Conservation (phyloP, 345 rosid genomes). For the Citrus australasica region DNA sequence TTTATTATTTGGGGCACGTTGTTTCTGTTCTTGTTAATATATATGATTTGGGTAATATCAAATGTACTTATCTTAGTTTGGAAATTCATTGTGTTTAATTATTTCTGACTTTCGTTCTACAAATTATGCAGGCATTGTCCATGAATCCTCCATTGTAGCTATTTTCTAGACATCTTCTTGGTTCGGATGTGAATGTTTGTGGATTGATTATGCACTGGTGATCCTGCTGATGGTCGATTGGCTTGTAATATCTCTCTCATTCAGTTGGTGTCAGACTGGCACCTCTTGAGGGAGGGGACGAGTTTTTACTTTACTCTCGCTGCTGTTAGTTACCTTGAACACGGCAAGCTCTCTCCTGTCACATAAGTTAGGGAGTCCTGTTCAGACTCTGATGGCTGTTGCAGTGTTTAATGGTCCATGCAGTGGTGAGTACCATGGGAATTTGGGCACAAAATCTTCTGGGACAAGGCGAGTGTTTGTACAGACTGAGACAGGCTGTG, state of each 20-base stretch:
- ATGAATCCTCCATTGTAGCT: conserved; percentile 4
- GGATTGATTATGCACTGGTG: not conserved
- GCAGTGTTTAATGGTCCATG: conserved; percentile 42
- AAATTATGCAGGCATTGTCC: not conserved
- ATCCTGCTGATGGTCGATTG: conserved; percentile 21
- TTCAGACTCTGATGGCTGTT: conserved; percentile 56
- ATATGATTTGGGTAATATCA: not conserved
- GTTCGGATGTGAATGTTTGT: not conserved
- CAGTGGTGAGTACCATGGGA: conserved; percentile 38
- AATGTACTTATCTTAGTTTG: not conserved
- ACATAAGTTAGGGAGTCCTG: conserved; percentile 37
- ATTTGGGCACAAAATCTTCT: conserved; percentile 31
- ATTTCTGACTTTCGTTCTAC: not conserved
- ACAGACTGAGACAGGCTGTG: conserved; percentile 65
- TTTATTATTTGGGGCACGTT: not conserved
- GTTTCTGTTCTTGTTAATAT: not conserved
- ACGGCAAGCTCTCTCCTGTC: conserved; percentile 20
- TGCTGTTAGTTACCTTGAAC: not conserved
- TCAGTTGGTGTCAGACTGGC: conserved; percentile 18
- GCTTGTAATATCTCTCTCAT: not conserved
- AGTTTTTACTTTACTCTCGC: conserved; percentile 16
- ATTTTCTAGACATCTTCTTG: not conserved
- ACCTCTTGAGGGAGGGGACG: conserved; percentile 18
- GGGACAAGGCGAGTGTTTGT: conserved; percentile 58
- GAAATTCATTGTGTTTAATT: not conserved